phyloP scores from a whole-genome alignment of 257 asterid genomes.

The Nicotiana noctiflora region DNA sequence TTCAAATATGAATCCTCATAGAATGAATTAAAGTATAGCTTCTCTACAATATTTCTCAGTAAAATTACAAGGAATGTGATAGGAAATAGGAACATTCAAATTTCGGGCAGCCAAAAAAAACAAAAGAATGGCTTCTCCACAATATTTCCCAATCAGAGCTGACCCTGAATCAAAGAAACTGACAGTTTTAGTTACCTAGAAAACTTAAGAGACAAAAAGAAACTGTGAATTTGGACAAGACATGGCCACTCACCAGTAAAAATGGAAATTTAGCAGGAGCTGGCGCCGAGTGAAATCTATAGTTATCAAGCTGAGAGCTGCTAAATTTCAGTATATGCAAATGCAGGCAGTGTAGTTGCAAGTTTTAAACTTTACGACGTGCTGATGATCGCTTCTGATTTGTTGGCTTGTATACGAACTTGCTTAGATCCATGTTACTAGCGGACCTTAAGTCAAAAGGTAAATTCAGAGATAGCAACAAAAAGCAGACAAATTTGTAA shows the following conservation, averaged over 20 bases:
- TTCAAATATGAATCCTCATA: too few species aligned
- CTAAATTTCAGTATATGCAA: neutral
- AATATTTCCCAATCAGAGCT: neutral
- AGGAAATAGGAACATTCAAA: neutral
- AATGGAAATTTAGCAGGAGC: neutral
- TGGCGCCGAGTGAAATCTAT: neutral
- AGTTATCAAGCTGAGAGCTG: neutral
- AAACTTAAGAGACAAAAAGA: neutral
- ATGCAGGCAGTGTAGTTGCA: neutral
- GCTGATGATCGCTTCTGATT: conserved; percentile 23
- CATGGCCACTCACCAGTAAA: neutral
- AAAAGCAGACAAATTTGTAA: neutral
- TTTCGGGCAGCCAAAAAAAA: neutral
- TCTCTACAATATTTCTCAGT: too few species aligned
- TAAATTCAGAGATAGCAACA: neutral
- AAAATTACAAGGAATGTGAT: neutral
- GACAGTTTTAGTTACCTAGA: neutral
- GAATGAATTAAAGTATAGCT: too few species aligned
- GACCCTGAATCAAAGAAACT: conserved; percentile 1
- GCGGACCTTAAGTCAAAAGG: conserved; percentile 27
- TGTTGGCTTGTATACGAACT: conserved; percentile 36
- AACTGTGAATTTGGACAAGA: neutral
- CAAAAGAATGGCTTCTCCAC: neutral
- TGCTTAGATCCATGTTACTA: conserved; percentile 31
- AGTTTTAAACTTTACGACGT: conserved; percentile 24